A percentile compares a stretch with the other conserved stretches of the same genome.
Conservation (phyloP, 2,329 filamentous ascomycete genomes). For the Coniochaeta sp. region DNA sequence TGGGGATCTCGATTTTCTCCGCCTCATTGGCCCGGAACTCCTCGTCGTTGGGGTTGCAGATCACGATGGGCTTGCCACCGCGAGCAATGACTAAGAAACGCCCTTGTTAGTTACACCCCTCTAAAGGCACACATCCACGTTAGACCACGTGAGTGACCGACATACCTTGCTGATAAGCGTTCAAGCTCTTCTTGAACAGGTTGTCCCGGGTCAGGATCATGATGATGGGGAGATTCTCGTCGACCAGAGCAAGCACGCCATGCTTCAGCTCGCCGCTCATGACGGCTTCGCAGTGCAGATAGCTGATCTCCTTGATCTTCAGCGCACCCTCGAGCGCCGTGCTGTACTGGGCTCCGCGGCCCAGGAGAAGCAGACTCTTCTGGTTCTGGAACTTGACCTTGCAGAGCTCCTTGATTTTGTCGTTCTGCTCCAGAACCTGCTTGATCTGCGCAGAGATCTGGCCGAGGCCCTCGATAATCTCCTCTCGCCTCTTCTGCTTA, state of each 20-base stretch:
- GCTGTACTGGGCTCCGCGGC: conserved; percentile 92
- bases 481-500: conserved; percentile 83
- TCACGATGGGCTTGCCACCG: conserved; percentile 92
- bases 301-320: conserved; percentile 99
- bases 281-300: conserved; percentile 98
- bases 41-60: conserved; percentile 84
- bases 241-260: conserved; percentile 91
- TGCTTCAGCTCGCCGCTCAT: conserved; percentile 99
- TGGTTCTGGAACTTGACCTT: conserved; percentile 91
- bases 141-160: not conserved
- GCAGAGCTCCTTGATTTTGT: conserved; percentile 91
- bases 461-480: conserved; percentile 90
- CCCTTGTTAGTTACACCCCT: not conserved
- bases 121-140: not conserved
- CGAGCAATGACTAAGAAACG: conserved; percentile 73
- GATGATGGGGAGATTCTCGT: conserved; percentile 98
- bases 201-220: conserved; percentile 98
- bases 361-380: conserved; percentile 88
- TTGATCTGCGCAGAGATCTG: conserved; percentile 89
- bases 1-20: conserved; percentile 95
- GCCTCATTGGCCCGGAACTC: conserved; percentile 86
- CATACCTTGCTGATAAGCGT: conserved; percentile 94
- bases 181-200: conserved; percentile 97
- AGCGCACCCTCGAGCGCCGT: conserved; percentile 95
- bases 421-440: conserved; percentile 83